These are phyloP conservation scores for Malus hybrid DNA, from an alignment of 331 rosid genomes.

Conservation along the genomic window DNA sequence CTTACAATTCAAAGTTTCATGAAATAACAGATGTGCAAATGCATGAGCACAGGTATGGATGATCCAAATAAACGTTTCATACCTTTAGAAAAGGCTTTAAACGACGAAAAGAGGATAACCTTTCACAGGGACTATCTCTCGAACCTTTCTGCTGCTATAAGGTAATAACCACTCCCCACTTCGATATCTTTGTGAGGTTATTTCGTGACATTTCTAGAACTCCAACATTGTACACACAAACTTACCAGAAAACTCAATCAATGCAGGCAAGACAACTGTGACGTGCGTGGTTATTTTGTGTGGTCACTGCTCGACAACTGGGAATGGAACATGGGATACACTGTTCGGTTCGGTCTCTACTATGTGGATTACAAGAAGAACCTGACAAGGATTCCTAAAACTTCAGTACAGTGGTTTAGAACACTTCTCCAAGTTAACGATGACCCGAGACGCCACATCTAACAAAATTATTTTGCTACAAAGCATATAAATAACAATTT, in stretches of 20 bases:
- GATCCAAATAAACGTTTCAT: conserved; percentile 49
- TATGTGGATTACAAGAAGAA: conserved; percentile 77
- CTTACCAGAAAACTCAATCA: conserved; percentile 12
- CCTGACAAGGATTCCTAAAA: conserved; percentile 84
- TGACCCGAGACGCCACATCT: conserved; percentile 10
- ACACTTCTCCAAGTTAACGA: conserved; percentile 43
- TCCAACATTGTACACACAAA: not conserved
- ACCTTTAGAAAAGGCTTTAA: conserved; percentile 46
- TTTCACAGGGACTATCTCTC: conserved; percentile 83
- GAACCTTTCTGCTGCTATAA: conserved; percentile 79
- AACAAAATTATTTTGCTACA: not conserved
- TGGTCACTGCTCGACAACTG: conserved; percentile 97
- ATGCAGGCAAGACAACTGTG: conserved; percentile 68
- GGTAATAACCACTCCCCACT: conserved; percentile 27
- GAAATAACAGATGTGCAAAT: not conserved
- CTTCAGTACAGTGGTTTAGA: conserved; percentile 71
- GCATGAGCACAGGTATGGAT: conserved; percentile 68
- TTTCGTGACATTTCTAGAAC: no score
- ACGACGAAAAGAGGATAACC: conserved; percentile 70
- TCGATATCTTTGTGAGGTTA: no score
- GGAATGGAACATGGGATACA: conserved; percentile 93
- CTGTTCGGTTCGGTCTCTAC: conserved; percentile 79
- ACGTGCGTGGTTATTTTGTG: conserved; percentile 75
- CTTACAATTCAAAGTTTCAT: not conserved
- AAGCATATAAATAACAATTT: not conserved